These are phyloP conservation scores for Massarina eburnea DNA, from an alignment of 2,329 filamentous ascomycete species.

Conservation along the genomic window DNA sequence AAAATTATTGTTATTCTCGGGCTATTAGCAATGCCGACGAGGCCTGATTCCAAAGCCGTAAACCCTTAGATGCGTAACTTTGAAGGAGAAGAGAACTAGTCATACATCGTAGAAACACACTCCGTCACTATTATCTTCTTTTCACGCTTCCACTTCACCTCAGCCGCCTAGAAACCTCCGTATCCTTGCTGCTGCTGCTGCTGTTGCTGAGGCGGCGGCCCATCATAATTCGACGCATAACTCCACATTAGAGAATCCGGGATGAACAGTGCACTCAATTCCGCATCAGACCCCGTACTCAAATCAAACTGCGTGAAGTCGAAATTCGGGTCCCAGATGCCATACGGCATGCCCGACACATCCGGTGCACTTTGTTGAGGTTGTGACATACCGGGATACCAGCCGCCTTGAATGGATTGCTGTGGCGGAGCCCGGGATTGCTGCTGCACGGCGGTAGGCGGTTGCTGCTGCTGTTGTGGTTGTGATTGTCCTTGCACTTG, in stretches of 20 bases:
- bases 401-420: constrained; percentile 25
- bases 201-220: background rate
- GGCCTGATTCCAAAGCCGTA: no score
- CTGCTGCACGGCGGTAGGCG: constrained; percentile 10
- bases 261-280: constrained; percentile 39
- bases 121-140: background rate
- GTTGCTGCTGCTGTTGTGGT: constrained; percentile 6
- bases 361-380: constrained; percentile 18
- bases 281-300: constrained; percentile 38
- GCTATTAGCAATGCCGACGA: no score
- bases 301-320: constrained; percentile 42
- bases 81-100: no score
- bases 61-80: no score
- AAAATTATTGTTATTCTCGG: no score
- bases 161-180: background rate
- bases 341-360: constrained; percentile 29
- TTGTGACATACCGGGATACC: constrained; percentile 29
- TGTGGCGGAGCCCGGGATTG: constrained; percentile 8
- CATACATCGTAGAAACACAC: no score
- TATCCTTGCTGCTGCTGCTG: constrained; percentile 3
- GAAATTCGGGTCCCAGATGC: constrained; percentile 37
- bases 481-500: constrained; percentile 7
- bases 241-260: constrained; percentile 40
- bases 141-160: background rate
- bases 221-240: constrained; percentile 13